A percentile compares a stretch with the other conserved stretches of the same genome.
Evolutionary conservation across 805 yeast genomes (phyloP).

Genomic region (Wickerhamomyces mucosus): DNA sequence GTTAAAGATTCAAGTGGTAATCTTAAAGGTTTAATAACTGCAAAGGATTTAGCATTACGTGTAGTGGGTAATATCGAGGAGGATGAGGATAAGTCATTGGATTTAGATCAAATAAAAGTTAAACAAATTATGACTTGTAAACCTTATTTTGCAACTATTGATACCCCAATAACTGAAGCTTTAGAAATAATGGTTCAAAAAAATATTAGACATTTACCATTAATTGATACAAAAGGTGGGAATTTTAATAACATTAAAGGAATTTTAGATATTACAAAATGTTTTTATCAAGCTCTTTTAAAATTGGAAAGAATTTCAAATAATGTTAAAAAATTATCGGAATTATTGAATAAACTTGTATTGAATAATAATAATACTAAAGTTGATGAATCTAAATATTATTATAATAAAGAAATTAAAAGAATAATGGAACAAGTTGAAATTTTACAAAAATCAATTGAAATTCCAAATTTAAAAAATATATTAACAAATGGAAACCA

Average conservation of each 20-base stretch:
- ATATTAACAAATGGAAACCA: constrained; percentile 4
- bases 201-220: constrained; percentile 34
- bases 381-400: constrained; percentile 22
- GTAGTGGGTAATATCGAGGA: too few species aligned
- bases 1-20: constrained; percentile 22
- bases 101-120: constrained; percentile 21
- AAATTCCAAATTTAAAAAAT: constrained; percentile 29
- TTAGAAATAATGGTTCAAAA: constrained; percentile 31
- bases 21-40: constrained; percentile 32
- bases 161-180: constrained; percentile 33
- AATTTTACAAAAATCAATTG: constrained; percentile 28
- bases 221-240: constrained; percentile 26
- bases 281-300: constrained; percentile 37
- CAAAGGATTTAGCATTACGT: constrained; percentile 37
- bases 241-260: constrained; percentile 33
- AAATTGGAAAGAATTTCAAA: constrained; percentile 30
- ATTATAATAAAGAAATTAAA: constrained; percentile 15
- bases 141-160: constrained; percentile 27
- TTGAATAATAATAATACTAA: too few species aligned
- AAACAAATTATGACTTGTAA: constrained; percentile 29
- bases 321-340: constrained; percentile 25
- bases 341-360: too few species aligned
- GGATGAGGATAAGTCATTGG: constrained; percentile 23
- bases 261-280: constrained; percentile 34
- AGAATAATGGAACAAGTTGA: constrained; percentile 25